These are phyloP conservation scores for Trichoderma brevicompactum DNA, from an alignment of 2,329 filamentous ascomycete genomes.

Conservation along the genomic window DNA sequence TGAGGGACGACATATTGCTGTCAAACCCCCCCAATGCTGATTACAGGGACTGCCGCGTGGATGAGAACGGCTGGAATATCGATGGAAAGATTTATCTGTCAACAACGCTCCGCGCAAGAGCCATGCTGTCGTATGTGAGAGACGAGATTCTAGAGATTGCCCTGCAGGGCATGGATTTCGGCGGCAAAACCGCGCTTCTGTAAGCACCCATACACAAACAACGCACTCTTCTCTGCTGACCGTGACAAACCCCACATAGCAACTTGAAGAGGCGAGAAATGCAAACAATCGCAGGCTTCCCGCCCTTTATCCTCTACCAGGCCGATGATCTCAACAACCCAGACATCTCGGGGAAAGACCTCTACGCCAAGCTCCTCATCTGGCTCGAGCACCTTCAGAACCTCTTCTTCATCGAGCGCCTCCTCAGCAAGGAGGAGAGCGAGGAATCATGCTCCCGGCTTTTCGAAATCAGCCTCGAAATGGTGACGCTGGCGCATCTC, in stretches of 20 bases:
- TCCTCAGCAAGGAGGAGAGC: conserved; percentile 51
- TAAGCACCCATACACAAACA: not conserved
- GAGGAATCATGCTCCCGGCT: conserved; percentile 46
- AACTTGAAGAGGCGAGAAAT: conserved; percentile 24
- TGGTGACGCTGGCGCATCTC: conserved; percentile 50
- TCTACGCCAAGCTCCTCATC: conserved; percentile 53
- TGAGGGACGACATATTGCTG: conserved; percentile 24
- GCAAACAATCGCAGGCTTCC: conserved; percentile 23
- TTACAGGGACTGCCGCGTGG: conserved; percentile 12
- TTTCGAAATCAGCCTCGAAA: conserved; percentile 48
- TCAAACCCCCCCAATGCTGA: not conserved
- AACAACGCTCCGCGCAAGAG: conserved; percentile 26
- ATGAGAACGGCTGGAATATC: conserved; percentile 29
- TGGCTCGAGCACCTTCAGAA: conserved; percentile 58
- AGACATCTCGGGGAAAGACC: conserved; percentile 43
- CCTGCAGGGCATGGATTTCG: conserved; percentile 21
- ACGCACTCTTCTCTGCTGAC: not conserved
- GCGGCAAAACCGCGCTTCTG: conserved; percentile 20
- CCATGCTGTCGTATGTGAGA: conserved; percentile 25
- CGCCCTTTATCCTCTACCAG: conserved; percentile 21
- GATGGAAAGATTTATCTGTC: conserved; percentile 20
- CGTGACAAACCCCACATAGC: not conserved
- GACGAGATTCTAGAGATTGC: conserved; percentile 29
- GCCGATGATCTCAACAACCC: conserved; percentile 51
- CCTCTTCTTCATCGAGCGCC: conserved; percentile 60